Percentiles rank a stretch among this genome's conserved stretches.
Conservation (phyloP, 805 yeast species). For the Henningerozyma blattae region DNA sequence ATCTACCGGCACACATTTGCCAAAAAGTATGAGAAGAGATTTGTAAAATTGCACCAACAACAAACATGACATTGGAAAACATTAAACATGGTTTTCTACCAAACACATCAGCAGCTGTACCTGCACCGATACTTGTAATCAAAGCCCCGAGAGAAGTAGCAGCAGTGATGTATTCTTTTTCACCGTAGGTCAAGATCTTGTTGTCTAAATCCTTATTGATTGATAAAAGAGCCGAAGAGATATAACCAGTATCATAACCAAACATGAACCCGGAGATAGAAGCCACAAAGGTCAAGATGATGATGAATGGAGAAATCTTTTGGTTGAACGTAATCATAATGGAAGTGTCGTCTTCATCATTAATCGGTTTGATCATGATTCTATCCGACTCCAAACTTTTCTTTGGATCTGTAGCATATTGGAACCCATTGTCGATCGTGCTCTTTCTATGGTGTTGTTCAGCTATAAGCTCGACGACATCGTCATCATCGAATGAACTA, state of each 20-base stretch:
- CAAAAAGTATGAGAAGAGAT: constrained; percentile 70
- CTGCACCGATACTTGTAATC: constrained; percentile 67
- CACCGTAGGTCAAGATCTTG: constrained; percentile 51
- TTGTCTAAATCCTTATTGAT: constrained; percentile 65
- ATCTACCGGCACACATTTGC: constrained; percentile 87
- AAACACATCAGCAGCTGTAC: constrained; percentile 64
- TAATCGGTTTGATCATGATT: constrained; percentile 25
- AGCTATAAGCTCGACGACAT: no score
- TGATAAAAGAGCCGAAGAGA: constrained; percentile 83
- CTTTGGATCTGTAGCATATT: no score
- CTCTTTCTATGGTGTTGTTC: no score
- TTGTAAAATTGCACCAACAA: constrained; percentile 78
- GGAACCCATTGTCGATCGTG: no score
- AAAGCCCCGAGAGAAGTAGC: constrained; percentile 93
- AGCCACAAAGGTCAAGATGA: constrained; percentile 59
- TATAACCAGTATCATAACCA: constrained; percentile 96
- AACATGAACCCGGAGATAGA: constrained; percentile 94
- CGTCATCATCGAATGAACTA: no score
- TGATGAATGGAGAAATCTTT: constrained; percentile 50
- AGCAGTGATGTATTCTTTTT: constrained; percentile 82
- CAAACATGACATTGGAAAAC: constrained; percentile 70
- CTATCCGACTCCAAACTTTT: constrained; percentile 13
- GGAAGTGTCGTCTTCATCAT: constrained; percentile 40
- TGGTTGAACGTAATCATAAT: constrained; percentile 37
- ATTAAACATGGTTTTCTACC: constrained; percentile 82